Conservation (phyloP, 306 rosid species). For the Prunus mume region DNA sequence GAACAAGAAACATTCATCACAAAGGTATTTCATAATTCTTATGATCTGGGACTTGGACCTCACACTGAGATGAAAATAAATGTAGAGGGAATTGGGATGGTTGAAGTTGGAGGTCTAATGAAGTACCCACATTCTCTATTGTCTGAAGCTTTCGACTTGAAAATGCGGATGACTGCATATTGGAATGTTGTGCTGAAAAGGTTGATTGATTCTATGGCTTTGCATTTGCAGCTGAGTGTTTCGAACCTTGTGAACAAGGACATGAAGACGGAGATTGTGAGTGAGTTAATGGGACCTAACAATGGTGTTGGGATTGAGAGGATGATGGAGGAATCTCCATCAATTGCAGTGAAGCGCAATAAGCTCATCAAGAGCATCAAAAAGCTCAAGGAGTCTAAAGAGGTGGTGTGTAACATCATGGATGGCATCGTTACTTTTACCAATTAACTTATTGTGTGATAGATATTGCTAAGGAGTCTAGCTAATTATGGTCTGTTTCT, state of each 20-base stretch:
- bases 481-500: too few species aligned
- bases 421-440: too few species aligned
- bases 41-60: too few species aligned
- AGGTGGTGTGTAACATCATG: not conserved
- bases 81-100: not conserved
- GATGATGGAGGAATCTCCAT: not conserved
- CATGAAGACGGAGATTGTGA: not conserved
- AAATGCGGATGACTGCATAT: not conserved
- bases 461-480: too few species aligned
- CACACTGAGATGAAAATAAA: not conserved
- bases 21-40: not conserved
- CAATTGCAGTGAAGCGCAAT: not conserved
- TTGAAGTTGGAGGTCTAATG: not conserved
- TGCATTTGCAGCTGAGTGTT: slow-evolving; percentile 5
- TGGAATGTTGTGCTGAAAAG: not conserved
- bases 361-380: not conserved
- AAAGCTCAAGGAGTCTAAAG: slow-evolving; percentile 3
- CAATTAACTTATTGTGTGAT: too few species aligned
- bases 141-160: not conserved
- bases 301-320: not conserved
- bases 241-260: not conserved
- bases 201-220: not conserved
- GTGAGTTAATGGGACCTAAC: not conserved
- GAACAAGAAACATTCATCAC: not conserved
- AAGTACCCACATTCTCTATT: not conserved